Percentiles rank a stretch among this genome's conserved stretches.
Evolutionary conservation across 2,329 filamentous ascomycete species (phyloP).

Genomic region (Ambrosiella cleistominuta): DNA sequence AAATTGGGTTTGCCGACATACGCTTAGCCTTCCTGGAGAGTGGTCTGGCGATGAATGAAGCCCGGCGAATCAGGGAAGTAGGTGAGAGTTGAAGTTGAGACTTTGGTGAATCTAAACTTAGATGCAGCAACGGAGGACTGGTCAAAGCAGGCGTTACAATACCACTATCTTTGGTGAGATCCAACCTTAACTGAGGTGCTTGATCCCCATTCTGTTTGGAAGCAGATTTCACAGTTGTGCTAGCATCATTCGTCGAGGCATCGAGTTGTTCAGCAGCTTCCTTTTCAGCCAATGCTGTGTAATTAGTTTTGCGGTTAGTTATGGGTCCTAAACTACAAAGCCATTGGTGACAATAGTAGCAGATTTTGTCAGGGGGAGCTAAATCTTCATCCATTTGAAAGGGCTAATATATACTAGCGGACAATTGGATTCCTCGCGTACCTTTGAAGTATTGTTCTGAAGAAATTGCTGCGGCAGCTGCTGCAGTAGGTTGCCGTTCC

Average conservation of each 20-base stretch:
- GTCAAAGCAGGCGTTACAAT: background rate
- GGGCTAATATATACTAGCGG: background rate
- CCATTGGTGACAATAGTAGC: background rate
- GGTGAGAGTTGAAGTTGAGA: background rate
- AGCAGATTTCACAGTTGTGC: background rate
- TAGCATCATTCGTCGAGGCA: background rate
- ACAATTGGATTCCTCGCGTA: background rate
- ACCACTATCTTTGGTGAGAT: background rate
- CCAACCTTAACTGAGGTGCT: conserved; percentile 5
- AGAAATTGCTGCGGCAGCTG: conserved; percentile 11
- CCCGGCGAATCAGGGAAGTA: background rate
- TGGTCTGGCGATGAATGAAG: conserved; percentile 6
- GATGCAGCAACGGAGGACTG: background rate
- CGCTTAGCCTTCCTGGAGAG: conserved; percentile 11
- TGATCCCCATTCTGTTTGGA: background rate
- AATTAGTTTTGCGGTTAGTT: background rate
- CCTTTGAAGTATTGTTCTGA: conserved; percentile 13
- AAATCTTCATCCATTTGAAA: background rate
- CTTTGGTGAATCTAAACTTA: conserved; percentile 6
- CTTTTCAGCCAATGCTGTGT: conserved; percentile 7
- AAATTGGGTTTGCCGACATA: conserved; percentile 1
- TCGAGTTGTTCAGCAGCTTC: conserved; percentile 4
- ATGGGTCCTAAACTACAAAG: background rate
- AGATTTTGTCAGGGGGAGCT: background rate
- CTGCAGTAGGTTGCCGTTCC: conserved; percentile 8